Evolutionary conservation across 2,329 filamentous ascomycete genomes (phyloP).

Genomic region (Epichloe bromicola): DNA sequence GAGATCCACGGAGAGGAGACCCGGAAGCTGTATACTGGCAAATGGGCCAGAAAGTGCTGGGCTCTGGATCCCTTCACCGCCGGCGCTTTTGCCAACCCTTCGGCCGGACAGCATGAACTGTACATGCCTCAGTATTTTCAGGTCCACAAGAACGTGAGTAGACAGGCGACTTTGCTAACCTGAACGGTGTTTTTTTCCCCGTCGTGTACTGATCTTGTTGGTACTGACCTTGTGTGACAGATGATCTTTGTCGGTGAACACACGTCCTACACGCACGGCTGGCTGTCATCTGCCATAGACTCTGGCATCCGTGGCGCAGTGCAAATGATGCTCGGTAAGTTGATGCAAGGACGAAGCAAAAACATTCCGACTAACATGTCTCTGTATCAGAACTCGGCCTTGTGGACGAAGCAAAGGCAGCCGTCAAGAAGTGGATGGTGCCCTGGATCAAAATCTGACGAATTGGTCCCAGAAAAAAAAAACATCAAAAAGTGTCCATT

Average conservation of each 20-base stretch:
- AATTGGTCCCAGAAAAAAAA: no score
- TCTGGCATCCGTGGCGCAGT: constrained; percentile 52
- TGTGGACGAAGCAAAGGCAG: constrained; percentile 54
- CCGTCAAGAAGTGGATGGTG: constrained; percentile 56
- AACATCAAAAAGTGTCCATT: no score
- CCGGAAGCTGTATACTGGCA: constrained; percentile 49
- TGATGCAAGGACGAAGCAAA: background rate
- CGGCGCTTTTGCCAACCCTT: constrained; percentile 48
- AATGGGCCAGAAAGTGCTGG: constrained; percentile 55
- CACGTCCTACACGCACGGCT: constrained; percentile 58
- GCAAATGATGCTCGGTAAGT: constrained; percentile 42
- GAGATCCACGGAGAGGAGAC: constrained; percentile 53
- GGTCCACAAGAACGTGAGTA: constrained; percentile 42
- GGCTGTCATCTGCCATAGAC: constrained; percentile 55
- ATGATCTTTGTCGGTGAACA: constrained; percentile 61
- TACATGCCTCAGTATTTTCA: constrained; percentile 63
- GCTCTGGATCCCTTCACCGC: constrained; percentile 45
- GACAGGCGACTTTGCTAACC: background rate
- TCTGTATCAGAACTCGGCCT: constrained; percentile 38
- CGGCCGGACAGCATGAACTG: constrained; percentile 52
- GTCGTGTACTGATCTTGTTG: background rate
- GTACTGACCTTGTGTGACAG: constrained; percentile 12
- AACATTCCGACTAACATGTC: background rate
- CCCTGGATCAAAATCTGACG: constrained; percentile 38
- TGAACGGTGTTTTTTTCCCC: background rate